Base-by-base conservation (phyloP, 176 grass and related monocot genomes). In the Oryza glumipatula region DNA sequence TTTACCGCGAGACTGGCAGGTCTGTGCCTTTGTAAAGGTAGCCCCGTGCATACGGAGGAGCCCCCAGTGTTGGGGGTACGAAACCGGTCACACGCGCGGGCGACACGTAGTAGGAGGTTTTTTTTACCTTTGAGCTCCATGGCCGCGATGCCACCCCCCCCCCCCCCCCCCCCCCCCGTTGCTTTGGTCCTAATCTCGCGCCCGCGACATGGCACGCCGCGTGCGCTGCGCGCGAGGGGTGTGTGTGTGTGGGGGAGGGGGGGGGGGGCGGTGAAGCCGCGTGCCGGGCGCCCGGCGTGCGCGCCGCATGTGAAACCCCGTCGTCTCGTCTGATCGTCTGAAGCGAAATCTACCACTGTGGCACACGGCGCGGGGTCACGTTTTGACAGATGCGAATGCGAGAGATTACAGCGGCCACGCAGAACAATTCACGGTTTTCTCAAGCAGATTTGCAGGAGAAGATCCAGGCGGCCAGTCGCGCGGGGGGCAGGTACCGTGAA, bases 221-320 rank as follows among this genome's bases (percentile, higher is more conserved):
- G 35, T 36, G 35, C 35, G 35, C 35, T 36, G 78, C 66, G 76
- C 13, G 24, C 24, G 24, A 24, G 24, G 24, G 1, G 24, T 26
- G 26, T 1, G 26, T 26, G 26, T 26, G 26, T 1, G 26, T 26
- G 26, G 26, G 26, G 24, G 24, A 1, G 26, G 26, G 26, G 26
- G 26, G 24, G 24, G 26, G 26, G 26, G 26, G 58, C 28, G 15
- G 44, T 1, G 35, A 16, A 67, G 39, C 4, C 74, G 13, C 82
- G 63, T 5, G 1, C 76, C 12, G 38, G 38, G 38, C 38, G 38
- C 38, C 38, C 38, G 65, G 45, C 72, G 73, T 35, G 19, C 66
- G 46, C 28, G 74, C 51, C 74, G 79, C 79, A 71, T 17, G 83
- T 78, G 74, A 78, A 63, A 23, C 58, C 58, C 58, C 58, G 58